Base-by-base conservation (phyloP, 768 basidiomycete genomes). In the Psilocybe subaeruginosa region DNA sequence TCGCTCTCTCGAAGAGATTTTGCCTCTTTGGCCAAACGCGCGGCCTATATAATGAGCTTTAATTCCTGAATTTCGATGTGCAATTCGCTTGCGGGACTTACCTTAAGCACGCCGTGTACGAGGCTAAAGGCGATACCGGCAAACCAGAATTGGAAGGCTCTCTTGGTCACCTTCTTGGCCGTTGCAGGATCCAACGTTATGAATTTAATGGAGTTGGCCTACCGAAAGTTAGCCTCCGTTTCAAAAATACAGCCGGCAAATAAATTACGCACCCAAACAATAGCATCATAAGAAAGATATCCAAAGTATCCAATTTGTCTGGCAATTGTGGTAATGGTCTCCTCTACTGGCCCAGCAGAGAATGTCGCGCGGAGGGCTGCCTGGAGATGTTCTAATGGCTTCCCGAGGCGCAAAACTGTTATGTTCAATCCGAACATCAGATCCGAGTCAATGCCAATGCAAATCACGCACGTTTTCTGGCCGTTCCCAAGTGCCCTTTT, bases 381-480 rank as follows among this genome's bases (percentile, higher is more conserved):
- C 73, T 99, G 97, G 5, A 96, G 80, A 76, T 97, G 94, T 71
- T 99, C 97, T 64, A 96, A 67, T 7, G 95, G 95, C 75, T 98
- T 97, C 67, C 95, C 94, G 56, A 99, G 80, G 14, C 97, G 88
- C 82, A 99, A 80, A 39, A 97, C 97, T 99, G 33, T 3, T 12
- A 31, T 19, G 41, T 17, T 41, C 23, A n/a, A 53, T 29, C 23
- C 23, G 4, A 19, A 12, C 17, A 48, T 56, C 45, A 49, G 50
- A 43, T 51, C 14, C 30, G 19, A n/a, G 43, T 45, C 14, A 29
- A 48, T 27, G 11, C 23, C 5, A 49, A 35, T 29, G 41, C 16
- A 46, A 16, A 33, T 16, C 39, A 74, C 85, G 56, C 70, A 97
- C 97, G 80, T 77, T 97, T 99, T 65, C 97, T 84, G 33, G 87